These are phyloP conservation scores for Xylariales sp. DNA, from an alignment of 2,329 filamentous ascomycete genomes.

Conservation along the genomic window DNA sequence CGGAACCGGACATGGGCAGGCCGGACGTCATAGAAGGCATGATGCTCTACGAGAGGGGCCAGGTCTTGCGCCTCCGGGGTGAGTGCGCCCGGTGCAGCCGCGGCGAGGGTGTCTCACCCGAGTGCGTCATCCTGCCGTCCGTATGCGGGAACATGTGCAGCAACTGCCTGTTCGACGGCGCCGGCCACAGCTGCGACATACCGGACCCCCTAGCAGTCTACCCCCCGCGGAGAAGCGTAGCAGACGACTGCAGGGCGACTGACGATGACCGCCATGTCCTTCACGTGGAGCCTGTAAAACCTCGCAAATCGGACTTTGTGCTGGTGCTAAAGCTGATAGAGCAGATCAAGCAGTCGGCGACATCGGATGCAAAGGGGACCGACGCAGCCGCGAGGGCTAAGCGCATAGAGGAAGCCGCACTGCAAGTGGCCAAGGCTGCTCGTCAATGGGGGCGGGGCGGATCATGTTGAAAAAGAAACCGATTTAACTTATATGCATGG, in stretches of 20 bases:
- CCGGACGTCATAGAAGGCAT: slow-evolving; percentile 12
- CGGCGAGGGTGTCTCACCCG: slow-evolving; percentile 10
- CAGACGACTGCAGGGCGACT: not conserved
- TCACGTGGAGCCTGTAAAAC: not conserved
- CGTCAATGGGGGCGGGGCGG: slow-evolving; percentile 29
- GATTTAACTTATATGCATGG: too few species aligned
- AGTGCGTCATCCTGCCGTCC: slow-evolving; percentile 11
- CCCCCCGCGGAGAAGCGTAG: too few species aligned
- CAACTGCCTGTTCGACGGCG: slow-evolving; percentile 15
- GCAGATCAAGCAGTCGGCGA: slow-evolving; percentile 8
- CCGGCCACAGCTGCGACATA: slow-evolving; percentile 9
- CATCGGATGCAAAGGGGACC: slow-evolving; percentile 6
- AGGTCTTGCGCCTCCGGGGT: slow-evolving; percentile 9
- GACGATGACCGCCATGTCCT: not conserved
- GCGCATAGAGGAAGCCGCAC: slow-evolving; percentile 14
- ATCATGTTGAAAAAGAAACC: too few species aligned
- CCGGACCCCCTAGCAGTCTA: too few species aligned
- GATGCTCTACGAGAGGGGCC: slow-evolving; percentile 17
- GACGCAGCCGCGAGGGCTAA: slow-evolving; percentile 10
- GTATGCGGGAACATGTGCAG: slow-evolving; percentile 10
- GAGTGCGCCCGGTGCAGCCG: slow-evolving; percentile 8
- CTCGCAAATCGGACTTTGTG: slow-evolving; percentile 10
- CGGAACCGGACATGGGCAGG: slow-evolving; percentile 10
- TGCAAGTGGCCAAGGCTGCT: slow-evolving; percentile 16
- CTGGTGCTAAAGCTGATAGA: slow-evolving; percentile 16